Evolutionary conservation across 495 filamentous ascomycete genomes (phyloP), one percentile per base, ranked within the genome.

Genomic region (Lepidopterella palustris): DNA sequence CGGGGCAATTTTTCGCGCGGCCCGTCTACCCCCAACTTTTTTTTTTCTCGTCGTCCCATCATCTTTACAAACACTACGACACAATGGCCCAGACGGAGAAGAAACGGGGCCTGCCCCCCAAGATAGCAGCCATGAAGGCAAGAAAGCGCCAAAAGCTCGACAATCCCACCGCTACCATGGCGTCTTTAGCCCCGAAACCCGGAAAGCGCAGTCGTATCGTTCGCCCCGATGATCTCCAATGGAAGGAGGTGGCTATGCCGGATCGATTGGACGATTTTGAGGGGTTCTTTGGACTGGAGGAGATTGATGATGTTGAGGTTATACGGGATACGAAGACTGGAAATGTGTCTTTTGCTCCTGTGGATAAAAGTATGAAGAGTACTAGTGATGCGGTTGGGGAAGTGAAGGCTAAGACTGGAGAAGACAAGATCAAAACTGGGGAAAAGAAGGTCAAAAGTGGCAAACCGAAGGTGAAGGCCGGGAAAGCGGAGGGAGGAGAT

Each of bases 231-330:
- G 79, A 85, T 18, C 78, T 97, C 28, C 75, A 78, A 74, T 98
- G 93, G 93, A 84, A 84, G 62, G 80, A 85, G 58, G 90, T 96
- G 15, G 71, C 84, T 23, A 78, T 97, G 54, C 92, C 92, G 4
- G 90, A 96, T 69, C 84, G 86, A 63, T 79, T 96, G 60, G 88
- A 93, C 42, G 88, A 97, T 78, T 88, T 87, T n/a, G 89, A 90
- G 62, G 93, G 95, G 0, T 96, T 98, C 72, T 95, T 84, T 72
- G 92, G 93, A 0, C 71, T 98, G 39, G 92, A 98, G 62, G 93
- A 97, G 67, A 84, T 97, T 47, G 89, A 95, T 6, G 90, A 87
- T 45, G 88, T 97, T 0, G 89, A 96, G 27, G 77, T 98, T 20
- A 74, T 95, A 28, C 78, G 76, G 39, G 78, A 85, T 53, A 73